phyloP scores from a whole-genome alignment of 1,284 basidiomycete species.

The Ustilago bromivora region DNA sequence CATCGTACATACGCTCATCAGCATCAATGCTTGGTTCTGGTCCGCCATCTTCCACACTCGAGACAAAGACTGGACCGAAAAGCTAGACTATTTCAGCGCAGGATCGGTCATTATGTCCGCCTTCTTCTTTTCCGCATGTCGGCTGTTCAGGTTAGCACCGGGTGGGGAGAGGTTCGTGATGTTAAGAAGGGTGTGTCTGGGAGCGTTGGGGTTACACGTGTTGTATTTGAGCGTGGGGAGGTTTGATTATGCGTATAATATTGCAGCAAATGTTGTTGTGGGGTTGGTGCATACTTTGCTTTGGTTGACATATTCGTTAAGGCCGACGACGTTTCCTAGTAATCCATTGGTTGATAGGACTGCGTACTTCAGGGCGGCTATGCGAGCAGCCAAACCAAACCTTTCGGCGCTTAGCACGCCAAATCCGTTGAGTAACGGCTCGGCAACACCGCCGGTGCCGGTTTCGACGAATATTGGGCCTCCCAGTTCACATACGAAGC shows the following conservation, averaged over 20 bases:
- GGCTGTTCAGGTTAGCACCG: slow-evolving; percentile 66
- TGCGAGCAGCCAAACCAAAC: slow-evolving; percentile 75
- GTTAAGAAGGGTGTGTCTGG: slow-evolving; percentile 45
- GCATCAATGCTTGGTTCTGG: slow-evolving; percentile 93
- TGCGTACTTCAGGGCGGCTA: slow-evolving; percentile 43
- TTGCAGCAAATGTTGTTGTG: slow-evolving; percentile 83
- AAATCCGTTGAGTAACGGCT: slow-evolving; percentile 34
- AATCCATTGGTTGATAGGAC: slow-evolving; percentile 51
- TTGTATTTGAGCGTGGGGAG: slow-evolving; percentile 81
- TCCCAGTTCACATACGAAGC: slow-evolving; percentile 51
- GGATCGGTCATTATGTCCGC: slow-evolving; percentile 79
- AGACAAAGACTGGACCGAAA: slow-evolving; percentile 87
- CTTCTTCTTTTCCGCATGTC: slow-evolving; percentile 74
- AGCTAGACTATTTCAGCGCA: slow-evolving; percentile 94
- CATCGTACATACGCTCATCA: slow-evolving; percentile 77
- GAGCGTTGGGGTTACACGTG: slow-evolving; percentile 74
- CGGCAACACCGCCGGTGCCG: slow-evolving; percentile 56
- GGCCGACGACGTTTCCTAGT: slow-evolving; percentile 48
- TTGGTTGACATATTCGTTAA: slow-evolving; percentile 75
- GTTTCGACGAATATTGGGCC: slow-evolving; percentile 51
- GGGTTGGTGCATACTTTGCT: slow-evolving; percentile 79
- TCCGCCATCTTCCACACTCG: slow-evolving; percentile 90
- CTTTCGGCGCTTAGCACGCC: slow-evolving; percentile 37
- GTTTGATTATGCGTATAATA: slow-evolving; percentile 97
- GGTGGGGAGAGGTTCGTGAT: slow-evolving; percentile 38